Base-by-base conservation (phyloP, 192 early-diverging fungal species). In the Linnemannia hyalina region DNA sequence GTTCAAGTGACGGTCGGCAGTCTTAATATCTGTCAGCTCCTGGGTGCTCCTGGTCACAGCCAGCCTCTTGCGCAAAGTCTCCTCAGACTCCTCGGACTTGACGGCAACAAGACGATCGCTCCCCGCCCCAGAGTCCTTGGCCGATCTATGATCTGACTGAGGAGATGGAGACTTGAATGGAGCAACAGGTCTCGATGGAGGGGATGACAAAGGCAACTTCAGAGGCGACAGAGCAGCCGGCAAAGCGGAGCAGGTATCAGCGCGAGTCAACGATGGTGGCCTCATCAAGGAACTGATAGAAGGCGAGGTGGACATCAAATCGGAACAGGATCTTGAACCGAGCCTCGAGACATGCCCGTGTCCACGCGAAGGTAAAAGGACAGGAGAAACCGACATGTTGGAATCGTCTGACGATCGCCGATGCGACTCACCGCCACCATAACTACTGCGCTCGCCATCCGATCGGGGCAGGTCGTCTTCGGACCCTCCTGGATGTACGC, bases 381-480 rank as follows among this genome's bases (percentile, higher is more conserved):
- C 42, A 13, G 81, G 70, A 6, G 81, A 82, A 16, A 38, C 57
- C 2, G 81, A 82, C 46, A 74, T 52, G 44, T 44, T 44, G 23
- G 81, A 82, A 23, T 82, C 81, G 23, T 71, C 81, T 29, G 81
- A 82, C 47, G 76, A 77, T 20, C 76, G 47, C 20, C 74, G 74
- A 23, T 75, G 52, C 15, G 73, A 81, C 36, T 75, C 74, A 29
- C 60, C 13, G 10, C 60, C 60, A 32, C 60, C 26, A 32, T 15
- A 73, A 35, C 0, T 41, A 10, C 26, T 41, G 20, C 26, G 71
- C 20, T 32, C 55, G 18, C 75, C 74, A 16, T 70, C 74, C 9
- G 78, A 85, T 16, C 75, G 69, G 3, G 46, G 69, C 42, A 70
- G 52, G 18, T 86, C 84, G 13, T 86, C 84, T 10, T 86, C 84